A percentile compares a stretch with the other conserved stretches of the same genome.
Conservation (phyloP, 495 filamentous ascomycete species). For the Podospora australis region DNA sequence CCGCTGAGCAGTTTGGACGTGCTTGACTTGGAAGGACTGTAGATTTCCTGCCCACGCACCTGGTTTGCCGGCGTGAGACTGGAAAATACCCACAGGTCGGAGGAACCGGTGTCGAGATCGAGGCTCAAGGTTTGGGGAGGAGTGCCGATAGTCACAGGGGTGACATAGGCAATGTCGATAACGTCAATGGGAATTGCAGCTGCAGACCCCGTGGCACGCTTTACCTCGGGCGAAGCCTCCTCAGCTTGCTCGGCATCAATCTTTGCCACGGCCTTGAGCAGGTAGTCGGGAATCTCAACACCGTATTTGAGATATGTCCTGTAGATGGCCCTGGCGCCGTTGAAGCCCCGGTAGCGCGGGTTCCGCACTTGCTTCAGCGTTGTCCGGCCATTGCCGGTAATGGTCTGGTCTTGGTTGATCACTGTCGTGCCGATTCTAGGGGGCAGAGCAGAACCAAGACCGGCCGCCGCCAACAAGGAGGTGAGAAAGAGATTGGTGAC, state of each 20-base stretch:
- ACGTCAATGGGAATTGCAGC: conserved; percentile 48
- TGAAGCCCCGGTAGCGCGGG: conserved; percentile 31
- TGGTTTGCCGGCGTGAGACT: conserved; percentile 20
- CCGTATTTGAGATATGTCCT: conserved; percentile 59
- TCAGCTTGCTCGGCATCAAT: conserved; percentile 9
- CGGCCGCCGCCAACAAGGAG: conserved; percentile 13
- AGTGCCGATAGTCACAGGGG: conserved; percentile 59
- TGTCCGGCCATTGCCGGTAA: conserved; percentile 18
- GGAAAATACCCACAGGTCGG: conserved; percentile 59
- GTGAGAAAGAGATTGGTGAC: conserved; percentile 18
- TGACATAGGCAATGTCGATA: conserved; percentile 61
- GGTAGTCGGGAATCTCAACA: conserved; percentile 30
- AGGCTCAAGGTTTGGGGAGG: conserved; percentile 54
- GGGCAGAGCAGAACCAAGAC: conserved; percentile 24
- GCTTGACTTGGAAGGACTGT: conserved; percentile 43
- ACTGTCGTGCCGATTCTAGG: conserved; percentile 24
- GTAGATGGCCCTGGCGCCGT: conserved; percentile 49
- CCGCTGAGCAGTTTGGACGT: conserved; percentile 45
- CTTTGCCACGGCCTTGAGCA: conserved; percentile 34
- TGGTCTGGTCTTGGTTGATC: not conserved
- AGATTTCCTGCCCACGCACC: conserved; percentile 50
- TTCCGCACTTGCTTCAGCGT: conserved; percentile 48
- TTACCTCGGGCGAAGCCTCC: not conserved
- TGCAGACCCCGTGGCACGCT: conserved; percentile 41
- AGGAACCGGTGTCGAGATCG: conserved; percentile 72